Base-by-base conservation (phyloP, 768 basidiomycete species). In the Tricholoma saponaceum region DNA sequence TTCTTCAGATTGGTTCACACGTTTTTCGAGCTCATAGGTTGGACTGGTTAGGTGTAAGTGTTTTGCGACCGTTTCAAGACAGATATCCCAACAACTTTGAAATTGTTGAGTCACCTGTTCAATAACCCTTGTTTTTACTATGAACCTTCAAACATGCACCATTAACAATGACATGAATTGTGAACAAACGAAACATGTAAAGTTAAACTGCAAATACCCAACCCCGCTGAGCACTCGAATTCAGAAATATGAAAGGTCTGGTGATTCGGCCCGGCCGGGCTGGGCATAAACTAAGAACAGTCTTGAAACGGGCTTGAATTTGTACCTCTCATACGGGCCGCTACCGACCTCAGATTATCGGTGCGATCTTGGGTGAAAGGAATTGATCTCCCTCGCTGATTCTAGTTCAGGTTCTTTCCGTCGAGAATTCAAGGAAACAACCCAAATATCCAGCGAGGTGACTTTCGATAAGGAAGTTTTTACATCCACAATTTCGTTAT, bases 361-460 rank as follows among this genome's bases (percentile, higher is more conserved):
- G 77, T 63, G 75, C 79, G 85, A 83, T 87, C 86, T 86, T 87
- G 83, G 82, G 82, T 80, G 81, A 75, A 80, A 80, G 78, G 71
- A 56, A 30, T 78, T 58, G 26, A 41, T 87, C 84, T 86, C 77
- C 86, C 85, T 72, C 72, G 71, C 68, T 65, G 59, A 46, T 65
- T 32, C n/a, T 72, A 66, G 76, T 75, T 85, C 86, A 88, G 84
- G 81, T 74, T 72, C 67, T 71, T 72, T 72, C 74, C 62, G 74
- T 77, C 43, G 61, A 59, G 52, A 62, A 59, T 56, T 41, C 39
- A 56, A 65, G 62, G 68, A 71, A 73, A 71, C 68, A 77, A 74
- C 84, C 79, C 86, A 87, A 88, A 88, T 87, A 86, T 86, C 83
- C 76, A 67, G 70, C 74, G 75, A 85, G 85, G 86, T 88, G 79